Evolutionary conservation across 768 basidiomycete genomes (phyloP), one percentile per base, ranked within the genome.

Genomic region (Cystofilobasidium macerans): DNA sequence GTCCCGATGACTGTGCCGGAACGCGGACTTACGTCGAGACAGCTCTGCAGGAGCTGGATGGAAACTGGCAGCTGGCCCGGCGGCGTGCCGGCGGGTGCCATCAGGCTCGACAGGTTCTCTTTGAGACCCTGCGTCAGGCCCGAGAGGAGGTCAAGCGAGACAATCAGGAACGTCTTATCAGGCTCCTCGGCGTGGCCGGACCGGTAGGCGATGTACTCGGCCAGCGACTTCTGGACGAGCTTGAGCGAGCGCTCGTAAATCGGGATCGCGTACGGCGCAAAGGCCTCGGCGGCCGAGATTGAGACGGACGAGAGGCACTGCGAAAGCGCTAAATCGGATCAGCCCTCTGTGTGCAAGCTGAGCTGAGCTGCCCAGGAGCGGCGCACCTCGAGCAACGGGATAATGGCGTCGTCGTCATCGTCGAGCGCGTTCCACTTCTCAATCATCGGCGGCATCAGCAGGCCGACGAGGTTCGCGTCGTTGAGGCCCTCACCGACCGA

Each of bases 271-370:
- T 95, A 95, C 3, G 87, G 85, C 13, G 84, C 77, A 79, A 99
- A 99, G 1, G 90, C 83, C 13, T 83, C 80, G 5, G 91, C 92
- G 79, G 97, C 90, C 16, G 93, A 92, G 71, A 99, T 94, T 0
- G 94, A 90, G 30, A 99, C 92, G 0, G 93, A 97, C 1, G 95
- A 93, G 58, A 99, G 82, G 74, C 95, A 99, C 93, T 98, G n/a
- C n/a, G 14, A 33, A 67, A 20, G 60, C 24, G 33, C 35, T 12
- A 32, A 38, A 33, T 28, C 22, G 24, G 18, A 57, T n/a, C n/a
- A n/a, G n/a, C n/a, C n/a, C n/a, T n/a, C n/a, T n/a, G n/a, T n/a
- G n/a, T n/a, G n/a, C n/a, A n/a, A n/a, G n/a, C n/a, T n/a, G n/a
- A n/a, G n/a, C n/a, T n/a, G 42, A 32, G 56, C 20, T 33, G 54